A percentile compares a stretch with the other conserved stretches of the same genome.
phyloP scores from a whole-genome alignment of 768 basidiomycete species.

The Tylopilus rubrobrunneus region DNA sequence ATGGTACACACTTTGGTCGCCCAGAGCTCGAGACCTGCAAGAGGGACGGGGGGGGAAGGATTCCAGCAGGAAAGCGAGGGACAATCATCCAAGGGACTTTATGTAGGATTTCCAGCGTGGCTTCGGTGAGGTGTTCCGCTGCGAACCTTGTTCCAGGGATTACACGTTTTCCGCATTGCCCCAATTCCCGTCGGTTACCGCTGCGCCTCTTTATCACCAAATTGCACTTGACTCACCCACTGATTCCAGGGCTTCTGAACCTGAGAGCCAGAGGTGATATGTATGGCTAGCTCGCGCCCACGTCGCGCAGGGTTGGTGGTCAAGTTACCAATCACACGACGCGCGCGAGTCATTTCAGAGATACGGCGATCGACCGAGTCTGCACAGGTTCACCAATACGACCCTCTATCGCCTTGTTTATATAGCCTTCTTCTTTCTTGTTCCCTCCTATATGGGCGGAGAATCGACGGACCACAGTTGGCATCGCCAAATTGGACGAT shows the following conservation, averaged over 20 bases:
- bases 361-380: not conserved
- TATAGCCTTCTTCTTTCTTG: not conserved
- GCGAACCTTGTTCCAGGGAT: conserved; percentile 16
- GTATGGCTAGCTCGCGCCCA: not conserved
- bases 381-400: not conserved
- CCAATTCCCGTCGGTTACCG: conserved; percentile 31
- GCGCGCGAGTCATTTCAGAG: too few species aligned
- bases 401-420: not conserved
- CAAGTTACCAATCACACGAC: not conserved
- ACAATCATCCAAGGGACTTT: conserved; percentile 18
- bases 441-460: conserved; percentile 17
- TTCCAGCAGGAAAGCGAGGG: conserved; percentile 16
- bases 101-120: conserved; percentile 35
- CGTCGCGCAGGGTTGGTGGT: not conserved
- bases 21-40: conserved; percentile 13
- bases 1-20: conserved; percentile 23
- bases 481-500: conserved; percentile 10
- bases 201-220: conserved; percentile 27
- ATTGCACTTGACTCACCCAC: not conserved
- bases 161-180: conserved; percentile 30
- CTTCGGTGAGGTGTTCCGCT: conserved; percentile 29
- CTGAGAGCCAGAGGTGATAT: conserved; percentile 5
- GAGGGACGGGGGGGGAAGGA: conserved; percentile 7
- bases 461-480: conserved; percentile 12
- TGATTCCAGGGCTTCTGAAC: conserved; percentile 18